Evolutionary conservation across 1,284 basidiomycete species (phyloP), one percentile per base, ranked within the genome.

Genomic region (Rhodofomes roseus): DNA sequence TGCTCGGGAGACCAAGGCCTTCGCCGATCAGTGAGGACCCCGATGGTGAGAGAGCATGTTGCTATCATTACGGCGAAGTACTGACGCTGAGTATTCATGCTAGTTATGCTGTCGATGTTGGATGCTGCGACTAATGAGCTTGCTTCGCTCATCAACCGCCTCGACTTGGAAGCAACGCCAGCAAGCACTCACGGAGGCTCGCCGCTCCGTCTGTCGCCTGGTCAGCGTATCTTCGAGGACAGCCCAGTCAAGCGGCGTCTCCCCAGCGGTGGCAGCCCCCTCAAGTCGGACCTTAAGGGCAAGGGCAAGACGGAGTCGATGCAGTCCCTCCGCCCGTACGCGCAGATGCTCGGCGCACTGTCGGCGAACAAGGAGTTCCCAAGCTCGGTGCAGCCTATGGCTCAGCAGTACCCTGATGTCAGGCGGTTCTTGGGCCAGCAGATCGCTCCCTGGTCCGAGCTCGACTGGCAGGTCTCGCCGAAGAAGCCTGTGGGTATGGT

Each of bases 101-200:
- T 29, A 85, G 89, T 80, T 59, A 82, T 83, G n/a, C 68, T 92
- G 1, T 88, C 84, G 0, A 80, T 90, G 22, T 72, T 92, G 22
- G 87, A 87, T 60, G 87, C 86, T 0, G 90, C 86, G 0, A 92
- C 90, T 0, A 84, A 90, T 56, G 90, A 92, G 48, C 78, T 93
- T 1, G 90, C 88, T 0, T 82, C 83, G 53, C 76, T 93, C 14
- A 89, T 93, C 71, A 89, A 86, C 63, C 80, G 81, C 22, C 77
- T 92, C 25, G 88, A 92, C 65, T 76, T 92, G 2, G 84, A 90
- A 66, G 86, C 87, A 3, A 90, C 90, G 0, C 90, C 89, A 0
- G 75, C 60, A 23, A 71, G 76, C 18, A 69, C 81, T 1, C 78
- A 80, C 2, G 80, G 82, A 50, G 65, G 75, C 56, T 81, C 82